These are phyloP conservation scores for Starmerella vitae DNA, from an alignment of 805 yeast species.

Conservation along the genomic window DNA sequence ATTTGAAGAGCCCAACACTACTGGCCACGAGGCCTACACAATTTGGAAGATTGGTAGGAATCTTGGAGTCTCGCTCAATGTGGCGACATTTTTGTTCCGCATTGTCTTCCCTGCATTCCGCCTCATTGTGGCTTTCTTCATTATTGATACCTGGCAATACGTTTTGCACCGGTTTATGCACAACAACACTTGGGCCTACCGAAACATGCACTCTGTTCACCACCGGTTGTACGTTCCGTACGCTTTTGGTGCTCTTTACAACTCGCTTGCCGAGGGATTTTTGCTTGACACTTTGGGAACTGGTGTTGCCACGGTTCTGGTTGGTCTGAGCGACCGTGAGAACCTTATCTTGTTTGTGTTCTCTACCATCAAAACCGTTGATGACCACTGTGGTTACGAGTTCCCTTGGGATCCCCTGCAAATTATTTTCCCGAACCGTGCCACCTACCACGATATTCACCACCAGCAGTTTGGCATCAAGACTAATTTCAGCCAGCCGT, in stretches of 20 bases:
- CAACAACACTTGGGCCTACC: slow-evolving; percentile 58
- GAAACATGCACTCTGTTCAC: slow-evolving; percentile 81
- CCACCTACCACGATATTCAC: slow-evolving; percentile 93
- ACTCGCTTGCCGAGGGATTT: slow-evolving; percentile 89
- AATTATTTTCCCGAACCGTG: slow-evolving; percentile 80
- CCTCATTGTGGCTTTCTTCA: slow-evolving; percentile 46
- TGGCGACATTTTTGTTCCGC: slow-evolving; percentile 43
- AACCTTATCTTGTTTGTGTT: slow-evolving; percentile 60
- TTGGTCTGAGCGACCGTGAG: slow-evolving; percentile 64
- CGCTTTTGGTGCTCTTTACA: slow-evolving; percentile 91
- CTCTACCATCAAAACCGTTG: slow-evolving; percentile 91
- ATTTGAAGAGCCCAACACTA: slow-evolving; percentile 37
- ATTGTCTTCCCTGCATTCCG: slow-evolving; percentile 50
- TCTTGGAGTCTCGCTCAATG: slow-evolving; percentile 23
- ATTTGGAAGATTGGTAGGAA: slow-evolving; percentile 35
- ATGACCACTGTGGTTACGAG: slow-evolving; percentile 97
- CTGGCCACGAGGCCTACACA: slow-evolving; percentile 39
- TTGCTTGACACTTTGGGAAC: slow-evolving; percentile 85
- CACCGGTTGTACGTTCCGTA: slow-evolving; percentile 91
- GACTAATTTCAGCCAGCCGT: slow-evolving; percentile 88
- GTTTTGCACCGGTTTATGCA: slow-evolving; percentile 85
- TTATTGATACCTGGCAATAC: slow-evolving; percentile 94
- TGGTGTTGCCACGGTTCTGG: slow-evolving; percentile 58
- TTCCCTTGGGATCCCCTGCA: slow-evolving; percentile 88
- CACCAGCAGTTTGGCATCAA: slow-evolving; percentile 94